phyloP scores from a whole-genome alignment of 2,329 filamentous ascomycete species.

The Fusarium mundagurra region DNA sequence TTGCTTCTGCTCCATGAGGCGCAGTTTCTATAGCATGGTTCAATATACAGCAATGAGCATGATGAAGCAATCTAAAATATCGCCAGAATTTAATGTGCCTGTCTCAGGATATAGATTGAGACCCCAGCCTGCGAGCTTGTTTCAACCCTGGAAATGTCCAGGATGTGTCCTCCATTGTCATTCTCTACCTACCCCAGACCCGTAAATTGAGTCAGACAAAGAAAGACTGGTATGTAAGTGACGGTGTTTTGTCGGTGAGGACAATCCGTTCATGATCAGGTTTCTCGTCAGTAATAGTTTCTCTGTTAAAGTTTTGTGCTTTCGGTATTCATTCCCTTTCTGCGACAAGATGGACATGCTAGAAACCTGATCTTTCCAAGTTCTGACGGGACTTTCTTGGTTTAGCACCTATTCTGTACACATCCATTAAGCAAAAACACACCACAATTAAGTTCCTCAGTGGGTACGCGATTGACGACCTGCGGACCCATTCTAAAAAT shows the following conservation, averaged over 20 bases:
- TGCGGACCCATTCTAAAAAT: constrained; percentile 42
- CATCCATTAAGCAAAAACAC: constrained; percentile 24
- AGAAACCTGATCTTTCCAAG: constrained; percentile 24
- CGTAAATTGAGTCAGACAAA: constrained; percentile 32
- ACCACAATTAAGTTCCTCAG: constrained; percentile 10
- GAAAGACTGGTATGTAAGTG: constrained; percentile 32
- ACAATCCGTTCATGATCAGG: background rate
- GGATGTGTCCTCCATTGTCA: constrained; percentile 19
- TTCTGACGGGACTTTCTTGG: constrained; percentile 3
- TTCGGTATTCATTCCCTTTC: background rate
- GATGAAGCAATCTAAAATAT: constrained; percentile 18
- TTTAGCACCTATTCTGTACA: constrained; percentile 14
- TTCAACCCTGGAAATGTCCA: constrained; percentile 25
- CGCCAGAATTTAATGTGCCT: background rate
- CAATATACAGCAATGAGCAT: constrained; percentile 3
- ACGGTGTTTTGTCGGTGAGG: constrained; percentile 30
- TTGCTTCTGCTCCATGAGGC: background rate
- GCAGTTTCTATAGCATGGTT: background rate
- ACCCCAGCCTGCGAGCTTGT: constrained; percentile 35
- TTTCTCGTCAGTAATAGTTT: background rate
- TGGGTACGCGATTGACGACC: constrained; percentile 34
- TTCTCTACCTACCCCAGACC: constrained; percentile 40
- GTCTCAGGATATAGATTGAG: constrained; percentile 8
- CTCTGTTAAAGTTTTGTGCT: background rate
- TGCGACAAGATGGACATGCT: background rate